Conservation (phyloP, 208 protist genomes). For the Acanthamoeba culbertsoni region DNA sequence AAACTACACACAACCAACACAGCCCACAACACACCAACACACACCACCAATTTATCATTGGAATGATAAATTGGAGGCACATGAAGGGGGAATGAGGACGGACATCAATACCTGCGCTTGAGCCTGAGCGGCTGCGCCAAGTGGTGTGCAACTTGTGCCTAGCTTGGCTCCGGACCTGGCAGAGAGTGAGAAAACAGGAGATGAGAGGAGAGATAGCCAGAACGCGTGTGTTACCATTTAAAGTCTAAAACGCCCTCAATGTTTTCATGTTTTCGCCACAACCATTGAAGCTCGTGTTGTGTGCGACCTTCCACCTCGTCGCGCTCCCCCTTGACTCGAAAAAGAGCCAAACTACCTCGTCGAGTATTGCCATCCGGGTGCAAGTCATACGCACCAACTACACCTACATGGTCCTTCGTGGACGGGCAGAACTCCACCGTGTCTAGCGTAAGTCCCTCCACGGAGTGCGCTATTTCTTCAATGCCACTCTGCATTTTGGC, state of each 20-base stretch:
- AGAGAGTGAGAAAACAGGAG: no score
- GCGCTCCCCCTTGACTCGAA: not conserved
- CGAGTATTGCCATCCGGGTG: not conserved
- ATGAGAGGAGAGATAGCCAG: no score
- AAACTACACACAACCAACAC: not conserved
- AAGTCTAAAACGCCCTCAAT: not conserved
- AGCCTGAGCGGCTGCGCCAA: not conserved
- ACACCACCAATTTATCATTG: not conserved
- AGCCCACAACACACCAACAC: not conserved
- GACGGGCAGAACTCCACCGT: conserved; percentile 3
- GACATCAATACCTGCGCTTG: not conserved
- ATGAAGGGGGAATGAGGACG: not conserved
- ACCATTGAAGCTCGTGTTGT: not conserved
- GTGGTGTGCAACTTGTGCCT: not conserved
- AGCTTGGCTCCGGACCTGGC: not conserved
- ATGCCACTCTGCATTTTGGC: not conserved
- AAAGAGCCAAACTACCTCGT: not conserved
- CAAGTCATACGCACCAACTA: not conserved
- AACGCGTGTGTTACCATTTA: not conserved
- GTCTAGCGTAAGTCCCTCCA: not conserved
- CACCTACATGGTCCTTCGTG: not conserved
- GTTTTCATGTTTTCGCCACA: not conserved
- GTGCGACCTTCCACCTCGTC: not conserved
- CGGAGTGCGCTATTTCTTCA: not conserved
- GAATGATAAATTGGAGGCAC: not conserved